A percentile compares a stretch with the other conserved stretches of the same genome.
phyloP scores from a whole-genome alignment of 2,329 filamentous ascomycete genomes.

The Stachybotrys chlorohalonatus region DNA sequence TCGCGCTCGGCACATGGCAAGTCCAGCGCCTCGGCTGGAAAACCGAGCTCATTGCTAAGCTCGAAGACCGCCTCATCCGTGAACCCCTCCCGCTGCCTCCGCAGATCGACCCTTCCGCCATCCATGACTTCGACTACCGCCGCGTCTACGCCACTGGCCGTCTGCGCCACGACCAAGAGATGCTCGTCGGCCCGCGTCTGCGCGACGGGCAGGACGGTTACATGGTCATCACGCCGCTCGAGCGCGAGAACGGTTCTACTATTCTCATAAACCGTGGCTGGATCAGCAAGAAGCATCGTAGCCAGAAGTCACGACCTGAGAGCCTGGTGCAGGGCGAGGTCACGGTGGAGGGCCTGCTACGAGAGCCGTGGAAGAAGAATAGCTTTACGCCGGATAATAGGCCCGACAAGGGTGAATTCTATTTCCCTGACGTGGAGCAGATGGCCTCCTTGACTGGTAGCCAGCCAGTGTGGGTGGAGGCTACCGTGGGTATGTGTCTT shows the following conservation, averaged over 20 bases:
- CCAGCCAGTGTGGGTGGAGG: conserved; percentile 89
- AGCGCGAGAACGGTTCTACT: conserved; percentile 58
- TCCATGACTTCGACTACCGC: conserved; percentile 87
- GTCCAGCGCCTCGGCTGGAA: conserved; percentile 92
- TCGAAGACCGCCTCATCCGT: conserved; percentile 83
- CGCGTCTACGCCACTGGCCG: conserved; percentile 66
- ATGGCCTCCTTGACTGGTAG: conserved; percentile 80
- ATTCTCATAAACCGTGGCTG: conserved; percentile 87
- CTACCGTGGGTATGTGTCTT: conserved; percentile 68
- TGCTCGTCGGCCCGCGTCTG: conserved; percentile 88
- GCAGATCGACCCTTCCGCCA: conserved; percentile 68
- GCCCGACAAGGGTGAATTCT: conserved; percentile 77
- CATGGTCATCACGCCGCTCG: conserved; percentile 84
- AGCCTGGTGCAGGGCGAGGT: conserved; percentile 64
- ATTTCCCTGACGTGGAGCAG: conserved; percentile 87
- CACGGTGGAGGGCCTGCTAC: conserved; percentile 71
- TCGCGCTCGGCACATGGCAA: conserved; percentile 89
- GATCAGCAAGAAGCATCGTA: conserved; percentile 69
- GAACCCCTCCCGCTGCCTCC: conserved; percentile 80
- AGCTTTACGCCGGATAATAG: conserved; percentile 91
- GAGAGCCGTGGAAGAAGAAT: conserved; percentile 94
- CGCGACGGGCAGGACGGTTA: conserved; percentile 84
- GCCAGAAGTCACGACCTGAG: conserved; percentile 55
- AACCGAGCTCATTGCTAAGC: conserved; percentile 79
- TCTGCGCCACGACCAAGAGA: conserved; percentile 84